Evolutionary conservation across 306 rosid genomes (phyloP).

Genomic region (Fagus crenata): DNA sequence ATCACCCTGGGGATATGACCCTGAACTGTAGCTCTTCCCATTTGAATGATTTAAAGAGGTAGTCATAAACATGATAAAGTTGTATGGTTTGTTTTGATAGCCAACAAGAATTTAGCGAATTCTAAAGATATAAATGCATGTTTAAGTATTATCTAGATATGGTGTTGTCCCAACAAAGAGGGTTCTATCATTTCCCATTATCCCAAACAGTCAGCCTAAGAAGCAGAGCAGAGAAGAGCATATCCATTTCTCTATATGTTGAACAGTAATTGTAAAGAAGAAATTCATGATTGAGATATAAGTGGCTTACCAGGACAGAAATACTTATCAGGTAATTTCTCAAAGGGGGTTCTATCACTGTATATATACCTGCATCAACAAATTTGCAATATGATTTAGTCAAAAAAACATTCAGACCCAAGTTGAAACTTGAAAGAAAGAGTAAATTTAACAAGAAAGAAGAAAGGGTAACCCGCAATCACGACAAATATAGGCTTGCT

Average conservation of each 20-base stretch:
- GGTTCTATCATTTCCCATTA: not conserved
- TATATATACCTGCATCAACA: slow-evolving; percentile 70
- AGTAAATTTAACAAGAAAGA: not conserved
- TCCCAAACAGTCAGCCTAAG: not conserved
- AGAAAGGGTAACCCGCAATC: slow-evolving; percentile 78
- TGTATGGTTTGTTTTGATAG: not conserved
- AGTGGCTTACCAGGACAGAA: slow-evolving; percentile 73
- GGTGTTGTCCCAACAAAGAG: not conserved
- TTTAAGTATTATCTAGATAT: not conserved
- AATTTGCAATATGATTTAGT: slow-evolving; percentile 8
- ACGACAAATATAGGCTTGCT: slow-evolving; percentile 85
- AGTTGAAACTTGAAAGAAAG: not conserved
- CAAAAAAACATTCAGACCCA: not conserved
- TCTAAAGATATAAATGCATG: not conserved
- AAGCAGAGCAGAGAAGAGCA: not conserved
- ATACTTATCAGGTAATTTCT: slow-evolving; percentile 70
- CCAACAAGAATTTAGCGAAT: slow-evolving; percentile 2
- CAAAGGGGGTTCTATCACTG: slow-evolving; percentile 81
- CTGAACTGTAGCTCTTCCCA: not conserved
- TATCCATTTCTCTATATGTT: not conserved
- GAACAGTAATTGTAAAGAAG: not conserved
- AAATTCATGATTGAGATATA: not conserved
- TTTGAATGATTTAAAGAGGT: not conserved
- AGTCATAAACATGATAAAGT: not conserved
- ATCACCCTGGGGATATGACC: not conserved